Evolutionary conservation across 768 basidiomycete species (phyloP).

Genomic region (Leccinum subtestaceum): DNA sequence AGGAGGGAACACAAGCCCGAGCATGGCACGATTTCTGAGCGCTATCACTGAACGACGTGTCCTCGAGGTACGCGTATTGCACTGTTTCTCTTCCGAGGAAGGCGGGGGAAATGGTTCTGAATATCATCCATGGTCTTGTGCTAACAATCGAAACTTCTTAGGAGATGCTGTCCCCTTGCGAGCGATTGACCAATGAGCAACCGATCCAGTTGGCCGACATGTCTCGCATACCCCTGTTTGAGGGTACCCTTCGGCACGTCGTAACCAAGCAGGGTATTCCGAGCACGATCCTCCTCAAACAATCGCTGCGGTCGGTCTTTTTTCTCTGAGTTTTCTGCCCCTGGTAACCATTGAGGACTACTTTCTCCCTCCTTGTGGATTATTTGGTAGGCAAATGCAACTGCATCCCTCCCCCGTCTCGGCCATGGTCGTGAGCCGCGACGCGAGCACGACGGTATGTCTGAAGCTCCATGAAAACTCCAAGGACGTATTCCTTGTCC

Average conservation of each 20-base stretch:
- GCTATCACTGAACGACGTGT: conserved; percentile 12
- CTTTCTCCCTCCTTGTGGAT: neutral
- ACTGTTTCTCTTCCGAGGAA: neutral
- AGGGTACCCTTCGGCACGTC: conserved; percentile 34
- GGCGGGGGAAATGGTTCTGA: neutral
- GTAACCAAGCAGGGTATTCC: conserved; percentile 38
- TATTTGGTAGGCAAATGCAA: conserved; percentile 25
- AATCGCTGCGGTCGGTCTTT: conserved; percentile 22
- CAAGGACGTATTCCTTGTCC: conserved; percentile 48
- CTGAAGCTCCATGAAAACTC: conserved; percentile 32
- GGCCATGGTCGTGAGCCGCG: conserved; percentile 55
- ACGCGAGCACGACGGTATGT: conserved; percentile 56
- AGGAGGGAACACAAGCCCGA: neutral
- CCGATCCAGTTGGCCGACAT: conserved; percentile 55
- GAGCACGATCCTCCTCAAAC: conserved; percentile 35
- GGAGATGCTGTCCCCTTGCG: conserved; percentile 53
- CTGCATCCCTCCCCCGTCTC: conserved; percentile 15
- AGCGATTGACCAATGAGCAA: conserved; percentile 42
- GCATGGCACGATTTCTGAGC: conserved; percentile 12
- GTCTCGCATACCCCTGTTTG: conserved; percentile 46
- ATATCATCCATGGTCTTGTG: neutral
- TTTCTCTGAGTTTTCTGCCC: neutral
- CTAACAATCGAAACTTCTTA: conserved; percentile 23
- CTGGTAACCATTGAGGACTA: neutral
- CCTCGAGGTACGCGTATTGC: conserved; percentile 21